A percentile compares a stretch with the other conserved stretches of the same genome.
Conservation (phyloP, 805 yeast species). For the Yarrowia hollandica region DNA sequence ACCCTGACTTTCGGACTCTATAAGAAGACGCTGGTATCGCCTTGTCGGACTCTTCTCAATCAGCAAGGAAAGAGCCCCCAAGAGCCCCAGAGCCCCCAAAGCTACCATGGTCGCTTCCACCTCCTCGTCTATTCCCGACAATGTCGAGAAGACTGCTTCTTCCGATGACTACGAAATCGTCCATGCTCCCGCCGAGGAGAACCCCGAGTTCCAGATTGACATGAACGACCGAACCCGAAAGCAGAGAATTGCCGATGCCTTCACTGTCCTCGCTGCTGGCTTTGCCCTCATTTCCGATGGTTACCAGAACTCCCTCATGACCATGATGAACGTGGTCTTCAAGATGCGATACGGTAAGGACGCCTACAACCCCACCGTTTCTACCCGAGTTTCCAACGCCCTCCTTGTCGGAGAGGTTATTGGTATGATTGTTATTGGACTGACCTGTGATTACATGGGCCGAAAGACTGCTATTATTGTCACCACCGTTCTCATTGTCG, state of each 20-base stretch:
- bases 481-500: slow-evolving; percentile 60
- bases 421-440: slow-evolving; percentile 67
- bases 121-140: slow-evolving; percentile 23
- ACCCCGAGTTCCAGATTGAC: slow-evolving; percentile 14
- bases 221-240: slow-evolving; percentile 16
- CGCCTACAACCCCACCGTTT: slow-evolving; percentile 47
- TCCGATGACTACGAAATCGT: slow-evolving; percentile 15
- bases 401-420: slow-evolving; percentile 67
- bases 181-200: slow-evolving; percentile 7
- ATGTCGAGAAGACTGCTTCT: slow-evolving; percentile 8
- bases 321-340: slow-evolving; percentile 63
- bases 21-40: neutral
- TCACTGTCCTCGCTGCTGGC: slow-evolving; percentile 63
- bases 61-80: neutral
- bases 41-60: too few species aligned
- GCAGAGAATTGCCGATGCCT: slow-evolving; percentile 29
- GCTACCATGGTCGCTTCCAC: slow-evolving; percentile 23
- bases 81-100: too few species aligned
- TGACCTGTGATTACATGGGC: slow-evolving; percentile 64
- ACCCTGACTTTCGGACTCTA: neutral
- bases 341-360: slow-evolving; percentile 48
- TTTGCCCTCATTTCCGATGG: slow-evolving; percentile 78
- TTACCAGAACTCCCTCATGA: slow-evolving; percentile 72
- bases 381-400: slow-evolving; percentile 69
- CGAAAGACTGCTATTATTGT: slow-evolving; percentile 65